phyloP scores from a whole-genome alignment of 164 flowering plant species.

The Protea cynaroides region DNA sequence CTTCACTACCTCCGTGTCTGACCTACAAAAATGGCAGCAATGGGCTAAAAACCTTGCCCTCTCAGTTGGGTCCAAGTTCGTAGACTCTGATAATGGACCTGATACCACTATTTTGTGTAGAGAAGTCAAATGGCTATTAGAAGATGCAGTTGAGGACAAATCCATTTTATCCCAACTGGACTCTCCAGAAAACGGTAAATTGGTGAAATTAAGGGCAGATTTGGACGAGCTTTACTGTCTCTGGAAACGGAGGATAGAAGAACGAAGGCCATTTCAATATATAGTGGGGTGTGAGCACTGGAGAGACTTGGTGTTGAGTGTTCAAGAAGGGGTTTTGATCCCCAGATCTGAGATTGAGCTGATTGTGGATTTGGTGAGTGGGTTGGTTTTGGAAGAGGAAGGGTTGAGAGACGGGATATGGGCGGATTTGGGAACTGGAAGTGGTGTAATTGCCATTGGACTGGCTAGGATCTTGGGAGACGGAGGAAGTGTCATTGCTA shows the following conservation, averaged over 20 bases:
- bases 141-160: constrained; percentile 52
- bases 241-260: constrained; percentile 77
- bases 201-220: constrained; percentile 31
- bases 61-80: constrained; percentile 59
- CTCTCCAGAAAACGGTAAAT: constrained; percentile 2
- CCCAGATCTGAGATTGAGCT: constrained; percentile 91
- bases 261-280: constrained; percentile 91
- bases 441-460: constrained; percentile 84
- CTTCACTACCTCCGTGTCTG: constrained; percentile 38
- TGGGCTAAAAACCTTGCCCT: constrained; percentile 68
- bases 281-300: constrained; percentile 97
- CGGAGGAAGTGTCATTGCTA: constrained; percentile 64
- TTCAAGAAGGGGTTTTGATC: constrained; percentile 88
- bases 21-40: constrained; percentile 49
- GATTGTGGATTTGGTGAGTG: constrained; percentile 72
- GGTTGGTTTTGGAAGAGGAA: constrained; percentile 25
- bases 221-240: constrained; percentile 54
- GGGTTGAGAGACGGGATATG: constrained; percentile 56
- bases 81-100: constrained; percentile 55
- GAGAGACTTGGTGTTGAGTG: constrained; percentile 90
- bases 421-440: constrained; percentile 95
- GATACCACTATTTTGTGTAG: constrained; percentile 50
- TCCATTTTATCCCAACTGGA: constrained; percentile 16
- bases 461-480: constrained; percentile 58
- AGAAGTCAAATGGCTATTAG: constrained; percentile 79